Evolutionary conservation across 352 stramenopile genomes (phyloP).

Genomic region (Globisporangium cystogenes): DNA sequence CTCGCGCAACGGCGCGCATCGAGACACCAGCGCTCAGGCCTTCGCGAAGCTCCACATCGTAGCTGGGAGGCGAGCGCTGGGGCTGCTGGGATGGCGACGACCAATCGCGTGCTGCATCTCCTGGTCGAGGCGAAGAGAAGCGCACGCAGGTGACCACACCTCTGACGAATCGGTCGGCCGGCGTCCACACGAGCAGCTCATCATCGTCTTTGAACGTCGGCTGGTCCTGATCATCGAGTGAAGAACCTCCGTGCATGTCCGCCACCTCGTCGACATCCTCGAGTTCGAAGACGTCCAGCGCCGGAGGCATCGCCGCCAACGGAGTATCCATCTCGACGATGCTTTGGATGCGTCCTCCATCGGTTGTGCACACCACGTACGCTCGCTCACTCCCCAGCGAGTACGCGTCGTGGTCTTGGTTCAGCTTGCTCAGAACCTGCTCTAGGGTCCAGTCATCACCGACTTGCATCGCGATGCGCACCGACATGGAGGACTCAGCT

Average conservation of each 20-base stretch:
- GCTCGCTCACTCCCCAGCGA: constrained; percentile 8
- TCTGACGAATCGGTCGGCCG: constrained; percentile 20
- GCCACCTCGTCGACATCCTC: constrained; percentile 6
- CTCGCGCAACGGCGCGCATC: constrained; percentile 6
- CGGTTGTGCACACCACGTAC: constrained; percentile 19
- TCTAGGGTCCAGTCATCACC: constrained; percentile 26
- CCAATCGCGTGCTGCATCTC: neutral
- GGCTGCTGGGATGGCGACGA: neutral
- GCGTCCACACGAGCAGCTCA: constrained; percentile 16
- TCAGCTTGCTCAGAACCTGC: constrained; percentile 31
- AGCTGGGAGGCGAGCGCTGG: neutral
- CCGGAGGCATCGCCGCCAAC: constrained; percentile 16
- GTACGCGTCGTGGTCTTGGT: constrained; percentile 17
- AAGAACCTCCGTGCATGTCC: neutral
- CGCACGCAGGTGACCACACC: constrained; percentile 6
- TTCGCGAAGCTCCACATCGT: constrained; percentile 20
- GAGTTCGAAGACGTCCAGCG: constrained; percentile 41
- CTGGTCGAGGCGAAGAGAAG: neutral
- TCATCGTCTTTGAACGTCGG: constrained; percentile 11
- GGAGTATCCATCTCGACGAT: constrained; percentile 26
- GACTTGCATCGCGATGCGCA: constrained; percentile 18
- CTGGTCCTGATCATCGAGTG: neutral
- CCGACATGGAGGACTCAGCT: constrained; percentile 2
- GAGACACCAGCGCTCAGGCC: constrained; percentile 7
- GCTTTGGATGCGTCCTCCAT: constrained; percentile 21